phyloP scores from a whole-genome alignment of 2,329 filamentous ascomycete genomes.

The Botrytis squamosa region DNA sequence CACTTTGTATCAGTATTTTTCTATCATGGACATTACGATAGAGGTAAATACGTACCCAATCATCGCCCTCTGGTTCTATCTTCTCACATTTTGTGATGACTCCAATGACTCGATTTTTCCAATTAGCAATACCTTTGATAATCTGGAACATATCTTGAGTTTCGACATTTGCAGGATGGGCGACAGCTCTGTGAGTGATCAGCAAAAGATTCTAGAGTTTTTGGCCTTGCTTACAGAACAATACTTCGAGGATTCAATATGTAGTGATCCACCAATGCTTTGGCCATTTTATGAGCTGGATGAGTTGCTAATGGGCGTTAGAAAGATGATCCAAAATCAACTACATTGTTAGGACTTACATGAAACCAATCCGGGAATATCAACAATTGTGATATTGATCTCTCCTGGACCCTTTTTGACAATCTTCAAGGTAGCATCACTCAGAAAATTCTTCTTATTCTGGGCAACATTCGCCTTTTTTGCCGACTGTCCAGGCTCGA shows the following conservation, averaged over 20 bases:
- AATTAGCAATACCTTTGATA: slow-evolving; percentile 31
- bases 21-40: no score
- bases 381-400: slow-evolving; percentile 32
- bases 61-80: not conserved
- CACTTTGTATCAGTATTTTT: not conserved
- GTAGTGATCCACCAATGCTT: slow-evolving; percentile 37
- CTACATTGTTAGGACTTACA: slow-evolving; percentile 15
- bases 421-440: slow-evolving; percentile 21
- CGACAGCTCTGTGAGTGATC: slow-evolving; percentile 41
- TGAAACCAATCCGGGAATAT: slow-evolving; percentile 36
- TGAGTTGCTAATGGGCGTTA: not conserved
- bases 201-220: not conserved
- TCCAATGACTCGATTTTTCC: slow-evolving; percentile 14
- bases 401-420: slow-evolving; percentile 25
- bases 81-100: slow-evolving; percentile 15
- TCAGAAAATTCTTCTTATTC: not conserved
- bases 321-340: not conserved
- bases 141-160: slow-evolving; percentile 37
- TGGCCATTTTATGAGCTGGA: slow-evolving; percentile 24
- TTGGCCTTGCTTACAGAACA: slow-evolving; percentile 36
- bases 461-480: not conserved
- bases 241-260: slow-evolving; percentile 44
- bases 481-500: not conserved
- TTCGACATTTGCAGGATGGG: slow-evolving; percentile 42
- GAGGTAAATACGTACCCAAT: not conserved